Percentiles rank a stretch among this genome's conserved stretches.
Evolutionary conservation across 2,329 filamentous ascomycete genomes (phyloP).

Genomic region (Xylariaceae sp.): DNA sequence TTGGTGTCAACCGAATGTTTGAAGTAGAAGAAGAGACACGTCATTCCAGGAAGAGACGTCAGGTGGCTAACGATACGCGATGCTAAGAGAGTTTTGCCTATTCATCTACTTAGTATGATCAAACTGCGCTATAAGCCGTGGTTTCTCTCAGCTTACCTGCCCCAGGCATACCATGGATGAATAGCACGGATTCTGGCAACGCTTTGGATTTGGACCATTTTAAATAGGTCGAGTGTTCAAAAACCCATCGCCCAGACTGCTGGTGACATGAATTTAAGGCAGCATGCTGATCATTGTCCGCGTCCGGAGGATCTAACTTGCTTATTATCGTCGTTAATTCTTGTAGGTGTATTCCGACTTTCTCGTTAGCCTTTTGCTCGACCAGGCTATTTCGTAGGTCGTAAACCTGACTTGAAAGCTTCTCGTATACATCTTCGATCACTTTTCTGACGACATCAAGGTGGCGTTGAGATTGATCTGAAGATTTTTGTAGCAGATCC

Average conservation of each 20-base stretch:
- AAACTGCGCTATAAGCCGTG: no score
- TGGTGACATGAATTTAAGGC: no score
- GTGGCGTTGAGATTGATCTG: no score
- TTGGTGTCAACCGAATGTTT: conserved; percentile 8
- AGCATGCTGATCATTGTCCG: no score
- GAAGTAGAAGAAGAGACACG: conserved; percentile 14
- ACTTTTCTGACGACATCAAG: no score
- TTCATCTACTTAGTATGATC: background rate
- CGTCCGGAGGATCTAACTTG: no score
- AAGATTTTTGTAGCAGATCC: no score
- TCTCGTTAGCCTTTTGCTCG: background rate
- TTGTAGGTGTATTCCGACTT: background rate
- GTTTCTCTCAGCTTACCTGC: conserved; percentile 20
- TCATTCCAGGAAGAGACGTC: background rate
- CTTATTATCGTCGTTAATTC: no score
- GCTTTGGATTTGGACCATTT: conserved; percentile 1
- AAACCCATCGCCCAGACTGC: no score
- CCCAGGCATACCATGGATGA: conserved; percentile 19
- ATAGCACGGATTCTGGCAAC: conserved; percentile 7
- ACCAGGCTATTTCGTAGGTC: background rate
- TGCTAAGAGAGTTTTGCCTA: conserved; percentile 12
- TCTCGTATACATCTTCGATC: no score
- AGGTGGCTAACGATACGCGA: conserved; percentile 8
- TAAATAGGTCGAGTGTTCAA: no score
- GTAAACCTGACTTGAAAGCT: conserved; percentile 6